Evolutionary conservation across 2,329 filamentous ascomycete species (phyloP).

Genomic region (Colletotrichum lini): DNA sequence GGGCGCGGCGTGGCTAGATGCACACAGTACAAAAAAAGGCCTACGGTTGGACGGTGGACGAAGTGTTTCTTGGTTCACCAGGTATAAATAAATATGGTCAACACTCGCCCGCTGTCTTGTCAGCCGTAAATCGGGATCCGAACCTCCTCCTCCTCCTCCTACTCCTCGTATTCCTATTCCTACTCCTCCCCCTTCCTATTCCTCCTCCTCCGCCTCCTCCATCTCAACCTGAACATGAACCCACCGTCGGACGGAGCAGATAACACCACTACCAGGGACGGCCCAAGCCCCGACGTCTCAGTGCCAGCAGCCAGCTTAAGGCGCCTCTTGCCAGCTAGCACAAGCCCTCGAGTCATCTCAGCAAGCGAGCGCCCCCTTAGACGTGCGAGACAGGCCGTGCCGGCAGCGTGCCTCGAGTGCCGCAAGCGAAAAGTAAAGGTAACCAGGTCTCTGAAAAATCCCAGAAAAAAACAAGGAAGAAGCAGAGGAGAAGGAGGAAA

Average conservation of each 20-base stretch:
- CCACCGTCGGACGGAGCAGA: background rate
- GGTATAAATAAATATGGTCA: conserved; percentile 5
- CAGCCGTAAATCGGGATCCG: background rate
- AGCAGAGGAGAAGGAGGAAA: background rate
- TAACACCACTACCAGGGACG: background rate
- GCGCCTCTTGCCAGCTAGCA: conserved; percentile 17
- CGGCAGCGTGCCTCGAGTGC: conserved; percentile 30
- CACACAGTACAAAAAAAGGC: conserved; percentile 1
- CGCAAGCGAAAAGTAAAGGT: conserved; percentile 38
- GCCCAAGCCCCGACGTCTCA: background rate
- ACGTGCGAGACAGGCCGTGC: conserved; percentile 24
- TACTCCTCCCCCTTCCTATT: too few relatives aligned
- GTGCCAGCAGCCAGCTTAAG: background rate
- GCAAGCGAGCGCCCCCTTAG: conserved; percentile 2
- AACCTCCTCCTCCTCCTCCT: too few relatives aligned
- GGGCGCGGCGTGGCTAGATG: background rate
- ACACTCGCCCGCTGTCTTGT: background rate
- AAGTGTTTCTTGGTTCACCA: background rate
- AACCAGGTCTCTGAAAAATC: background rate
- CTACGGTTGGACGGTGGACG: background rate
- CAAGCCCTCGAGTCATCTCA: background rate
- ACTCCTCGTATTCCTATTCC: too few relatives aligned
- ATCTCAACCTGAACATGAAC: background rate
- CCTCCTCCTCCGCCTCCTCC: background rate
- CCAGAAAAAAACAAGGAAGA: too few relatives aligned